Percentiles rank a stretch among this genome's conserved stretches.
phyloP scores from a whole-genome alignment of 2,329 filamentous ascomycete species.

The Aspergillus fischeri region DNA sequence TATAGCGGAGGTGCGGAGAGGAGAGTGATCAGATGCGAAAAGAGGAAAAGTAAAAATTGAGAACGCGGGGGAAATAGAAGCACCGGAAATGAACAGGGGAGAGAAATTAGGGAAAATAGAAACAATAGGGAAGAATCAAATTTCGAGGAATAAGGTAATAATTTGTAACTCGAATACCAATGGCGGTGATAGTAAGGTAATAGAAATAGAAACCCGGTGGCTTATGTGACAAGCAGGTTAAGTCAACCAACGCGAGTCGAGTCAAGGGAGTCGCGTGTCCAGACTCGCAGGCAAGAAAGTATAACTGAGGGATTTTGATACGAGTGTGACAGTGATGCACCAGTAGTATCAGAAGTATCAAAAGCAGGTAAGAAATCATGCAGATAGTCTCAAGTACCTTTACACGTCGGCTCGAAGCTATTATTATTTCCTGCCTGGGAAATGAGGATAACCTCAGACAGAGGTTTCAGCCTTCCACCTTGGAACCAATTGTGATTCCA shows the following conservation, averaged over 20 bases:
- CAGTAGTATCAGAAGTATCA: not conserved
- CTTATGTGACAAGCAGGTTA: not conserved
- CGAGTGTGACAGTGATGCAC: not conserved
- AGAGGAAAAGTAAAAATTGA: not conserved
- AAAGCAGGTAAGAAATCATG: not conserved
- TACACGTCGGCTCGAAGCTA: too few species aligned
- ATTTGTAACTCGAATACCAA: not conserved
- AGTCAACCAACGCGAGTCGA: not conserved
- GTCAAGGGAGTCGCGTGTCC: not conserved
- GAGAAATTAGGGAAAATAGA: not conserved
- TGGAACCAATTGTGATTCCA: too few species aligned
- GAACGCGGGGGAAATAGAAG: constrained; percentile 7
- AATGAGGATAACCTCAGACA: not conserved
- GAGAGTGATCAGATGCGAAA: not conserved
- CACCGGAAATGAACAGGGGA: constrained; percentile 3
- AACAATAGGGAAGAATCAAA: not conserved
- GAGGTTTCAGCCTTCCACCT: too few species aligned
- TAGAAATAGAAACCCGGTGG: not conserved
- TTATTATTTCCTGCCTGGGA: not conserved
- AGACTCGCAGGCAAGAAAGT: not conserved
- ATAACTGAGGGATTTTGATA: not conserved
- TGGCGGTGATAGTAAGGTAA: not conserved
- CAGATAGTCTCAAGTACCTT: not conserved
- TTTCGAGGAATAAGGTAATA: not conserved
- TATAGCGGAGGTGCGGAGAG: constrained; percentile 1